Conservation (phyloP, 2,329 filamentous ascomycete species). For the Fusarium sp. region DNA sequence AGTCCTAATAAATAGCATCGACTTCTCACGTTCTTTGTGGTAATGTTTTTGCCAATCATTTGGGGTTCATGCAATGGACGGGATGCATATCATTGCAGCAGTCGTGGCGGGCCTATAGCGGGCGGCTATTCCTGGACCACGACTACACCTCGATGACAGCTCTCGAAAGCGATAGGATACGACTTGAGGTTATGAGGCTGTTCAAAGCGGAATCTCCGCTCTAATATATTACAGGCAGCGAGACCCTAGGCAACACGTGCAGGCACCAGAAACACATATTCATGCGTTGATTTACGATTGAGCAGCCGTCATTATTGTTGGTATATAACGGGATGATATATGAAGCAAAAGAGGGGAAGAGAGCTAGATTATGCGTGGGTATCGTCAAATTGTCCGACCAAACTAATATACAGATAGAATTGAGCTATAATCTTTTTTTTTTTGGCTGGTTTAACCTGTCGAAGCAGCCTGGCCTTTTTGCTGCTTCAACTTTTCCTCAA, state of each 20-base stretch:
- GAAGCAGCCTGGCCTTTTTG: constrained; percentile 57
- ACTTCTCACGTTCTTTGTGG: not conserved
- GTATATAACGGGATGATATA: not conserved
- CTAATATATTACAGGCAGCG: not conserved
- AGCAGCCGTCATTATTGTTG: not conserved
- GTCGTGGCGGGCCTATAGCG: not conserved
- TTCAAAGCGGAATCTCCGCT: not conserved
- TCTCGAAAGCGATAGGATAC: not conserved
- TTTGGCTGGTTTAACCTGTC: constrained; percentile 5
- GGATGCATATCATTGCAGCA: constrained; percentile 4
- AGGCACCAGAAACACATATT: not conserved
- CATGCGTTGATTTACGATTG: not conserved
- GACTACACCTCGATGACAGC: not conserved
- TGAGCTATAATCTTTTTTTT: not conserved
- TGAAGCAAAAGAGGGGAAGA: not conserved
- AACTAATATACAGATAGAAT: constrained; percentile 39
- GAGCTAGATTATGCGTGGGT: constrained; percentile 36
- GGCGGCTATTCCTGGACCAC: not conserved
- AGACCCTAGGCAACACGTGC: not conserved
- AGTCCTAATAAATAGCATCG: not conserved
- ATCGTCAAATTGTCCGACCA: constrained; percentile 42
- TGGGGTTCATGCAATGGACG: constrained; percentile 10
- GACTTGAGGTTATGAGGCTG: not conserved
- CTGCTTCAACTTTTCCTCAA: constrained; percentile 82
- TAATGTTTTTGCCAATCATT: not conserved